Percentiles rank a stretch among this genome's conserved stretches.
Conservation (phyloP, 164 flowering plant genomes). For the Stephania yunnanensis region DNA sequence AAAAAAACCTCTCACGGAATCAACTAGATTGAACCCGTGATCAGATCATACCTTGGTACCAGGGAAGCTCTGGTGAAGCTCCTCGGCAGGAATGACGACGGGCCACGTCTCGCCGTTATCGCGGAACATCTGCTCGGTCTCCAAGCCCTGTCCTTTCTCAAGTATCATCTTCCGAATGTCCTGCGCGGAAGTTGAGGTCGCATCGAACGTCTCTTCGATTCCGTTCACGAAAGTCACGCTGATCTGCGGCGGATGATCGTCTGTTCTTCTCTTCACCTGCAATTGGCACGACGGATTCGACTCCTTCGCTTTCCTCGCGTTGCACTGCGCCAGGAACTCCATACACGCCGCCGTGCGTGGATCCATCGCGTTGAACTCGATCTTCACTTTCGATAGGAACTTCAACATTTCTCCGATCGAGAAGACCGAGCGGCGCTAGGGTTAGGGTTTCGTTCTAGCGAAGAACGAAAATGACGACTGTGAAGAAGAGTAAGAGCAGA, state of each 20-base stretch:
- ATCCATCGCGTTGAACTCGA: constrained; percentile 88
- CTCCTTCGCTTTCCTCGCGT: constrained; percentile 80
- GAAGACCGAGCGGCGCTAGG: no score
- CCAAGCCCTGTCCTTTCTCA: constrained; percentile 69
- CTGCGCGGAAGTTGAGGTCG: constrained; percentile 71
- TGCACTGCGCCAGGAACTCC: constrained; percentile 95
- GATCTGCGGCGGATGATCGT: constrained; percentile 82
- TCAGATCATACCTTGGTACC: constrained; percentile 45
- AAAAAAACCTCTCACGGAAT: no score
- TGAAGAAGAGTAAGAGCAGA: no score
- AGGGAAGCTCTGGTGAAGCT: constrained; percentile 44
- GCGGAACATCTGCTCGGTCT: constrained; percentile 90
- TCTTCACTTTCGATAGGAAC: constrained; percentile 72
- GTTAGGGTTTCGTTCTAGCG: no score
- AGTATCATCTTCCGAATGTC: constrained; percentile 57
- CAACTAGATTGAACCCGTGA: no score
- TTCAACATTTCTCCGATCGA: constrained; percentile 59
- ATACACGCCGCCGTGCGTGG: constrained; percentile 71
- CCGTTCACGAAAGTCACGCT: constrained; percentile 87
- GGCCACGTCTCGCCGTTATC: constrained; percentile 94
- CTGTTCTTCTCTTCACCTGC: constrained; percentile 79
- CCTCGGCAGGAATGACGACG: constrained; percentile 73
- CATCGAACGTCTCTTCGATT: constrained; percentile 69
- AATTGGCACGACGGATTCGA: constrained; percentile 83
- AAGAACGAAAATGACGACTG: no score